Evolutionary conservation across 2,329 filamentous ascomycete genomes (phyloP).

Genomic region (Saccharata proteae): DNA sequence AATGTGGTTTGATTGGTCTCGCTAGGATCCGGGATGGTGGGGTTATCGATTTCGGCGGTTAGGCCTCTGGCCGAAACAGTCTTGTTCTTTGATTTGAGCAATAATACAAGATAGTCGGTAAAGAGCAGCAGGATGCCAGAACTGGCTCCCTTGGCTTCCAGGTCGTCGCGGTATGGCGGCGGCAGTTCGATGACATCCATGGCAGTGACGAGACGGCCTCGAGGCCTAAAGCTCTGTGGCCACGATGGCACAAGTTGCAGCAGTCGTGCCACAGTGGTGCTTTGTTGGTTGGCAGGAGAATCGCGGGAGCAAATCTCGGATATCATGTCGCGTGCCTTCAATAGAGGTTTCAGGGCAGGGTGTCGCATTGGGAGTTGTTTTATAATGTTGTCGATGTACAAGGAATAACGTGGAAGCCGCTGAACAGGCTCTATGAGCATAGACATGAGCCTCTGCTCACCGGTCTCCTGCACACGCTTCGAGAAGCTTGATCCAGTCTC

Average conservation of each 20-base stretch:
- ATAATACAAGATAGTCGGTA: conserved; percentile 64
- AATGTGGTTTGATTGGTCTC: conserved; percentile 8
- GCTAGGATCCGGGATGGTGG: conserved; percentile 37
- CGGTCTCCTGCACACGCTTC: conserved; percentile 65
- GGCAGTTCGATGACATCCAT: conserved; percentile 67
- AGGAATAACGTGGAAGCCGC: conserved; percentile 80
- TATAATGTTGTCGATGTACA: conserved; percentile 93
- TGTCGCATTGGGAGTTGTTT: conserved; percentile 75
- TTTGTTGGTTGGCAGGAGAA: conserved; percentile 54
- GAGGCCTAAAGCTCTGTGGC: conserved; percentile 58
- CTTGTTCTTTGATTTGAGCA: conserved; percentile 56
- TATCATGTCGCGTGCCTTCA: conserved; percentile 85
- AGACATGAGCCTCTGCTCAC: conserved; percentile 83
- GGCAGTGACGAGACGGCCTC: conserved; percentile 68
- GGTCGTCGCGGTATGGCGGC: conserved; percentile 52
- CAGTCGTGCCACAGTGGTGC: conserved; percentile 60
- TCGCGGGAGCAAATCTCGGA: conserved; percentile 95
- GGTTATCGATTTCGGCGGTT: conserved; percentile 74
- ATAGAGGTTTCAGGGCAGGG: conserved; percentile 67
- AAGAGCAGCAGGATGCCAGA: conserved; percentile 72
- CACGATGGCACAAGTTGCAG: conserved; percentile 67
- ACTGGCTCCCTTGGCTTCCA: conserved; percentile 25
- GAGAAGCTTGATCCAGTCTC: conserved; percentile 73
- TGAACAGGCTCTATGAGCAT: conserved; percentile 94
- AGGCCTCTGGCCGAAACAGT: conserved; percentile 63